Conservation (phyloP, 2,329 filamentous ascomycete species). For the Lecanosticta acicola region DNA sequence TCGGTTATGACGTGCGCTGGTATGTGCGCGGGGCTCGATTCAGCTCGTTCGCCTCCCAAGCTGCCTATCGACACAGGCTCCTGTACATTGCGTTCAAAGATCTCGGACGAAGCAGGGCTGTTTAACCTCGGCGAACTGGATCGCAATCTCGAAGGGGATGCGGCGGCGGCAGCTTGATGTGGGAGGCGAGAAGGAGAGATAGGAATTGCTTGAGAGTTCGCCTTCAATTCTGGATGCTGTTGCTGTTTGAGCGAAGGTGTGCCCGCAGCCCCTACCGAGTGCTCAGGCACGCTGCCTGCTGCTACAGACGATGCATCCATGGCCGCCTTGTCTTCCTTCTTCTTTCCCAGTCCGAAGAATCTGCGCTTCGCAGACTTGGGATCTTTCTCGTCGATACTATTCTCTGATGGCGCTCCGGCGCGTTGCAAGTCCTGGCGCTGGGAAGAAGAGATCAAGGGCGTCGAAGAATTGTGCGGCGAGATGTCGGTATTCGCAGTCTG, state of each 20-base stretch:
- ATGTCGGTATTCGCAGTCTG: conserved; percentile 4
- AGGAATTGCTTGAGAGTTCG: conserved; percentile 14
- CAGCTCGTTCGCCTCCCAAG: conserved; percentile 59
- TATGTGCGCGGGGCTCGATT: conserved; percentile 71
- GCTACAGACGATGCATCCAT: conserved; percentile 7
- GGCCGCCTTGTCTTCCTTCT: conserved; percentile 10
- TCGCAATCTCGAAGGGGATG: conserved; percentile 45
- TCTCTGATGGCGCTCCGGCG: background rate
- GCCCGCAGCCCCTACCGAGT: background rate
- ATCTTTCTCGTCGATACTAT: conserved; percentile 7
- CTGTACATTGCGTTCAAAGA: conserved; percentile 94
- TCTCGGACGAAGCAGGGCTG: conserved; percentile 69
- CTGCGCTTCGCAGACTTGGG: conserved; percentile 11
- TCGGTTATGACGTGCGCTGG: conserved; percentile 91
- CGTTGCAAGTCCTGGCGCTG: conserved; percentile 12
- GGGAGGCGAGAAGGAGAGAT: conserved; percentile 23
- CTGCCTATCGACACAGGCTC: conserved; percentile 52
- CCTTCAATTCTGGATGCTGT: conserved; percentile 15
- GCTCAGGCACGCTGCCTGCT: conserved; percentile 8
- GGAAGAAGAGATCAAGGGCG: conserved; percentile 15
- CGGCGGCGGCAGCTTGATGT: conserved; percentile 17
- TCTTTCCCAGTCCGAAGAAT: conserved; percentile 16
- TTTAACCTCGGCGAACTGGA: conserved; percentile 68
- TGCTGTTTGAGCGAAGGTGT: conserved; percentile 4
- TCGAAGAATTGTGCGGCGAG: conserved; percentile 18